Base-by-base conservation (phyloP, 441 rosid species). In the Gossypium lobatum region DNA sequence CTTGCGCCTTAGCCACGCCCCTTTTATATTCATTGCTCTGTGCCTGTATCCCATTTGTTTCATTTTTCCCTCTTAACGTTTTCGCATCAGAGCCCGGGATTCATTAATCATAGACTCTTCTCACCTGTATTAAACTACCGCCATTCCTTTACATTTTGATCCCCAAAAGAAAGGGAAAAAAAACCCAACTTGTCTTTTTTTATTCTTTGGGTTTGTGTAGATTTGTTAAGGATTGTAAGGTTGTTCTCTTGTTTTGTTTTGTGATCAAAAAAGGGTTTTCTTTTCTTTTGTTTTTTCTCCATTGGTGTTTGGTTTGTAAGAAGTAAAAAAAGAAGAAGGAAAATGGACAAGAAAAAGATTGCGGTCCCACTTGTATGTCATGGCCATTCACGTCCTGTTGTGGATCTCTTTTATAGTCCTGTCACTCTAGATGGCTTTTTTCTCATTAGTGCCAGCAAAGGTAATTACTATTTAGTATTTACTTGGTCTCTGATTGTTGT, bases 351-450 rank as follows among this genome's bases (percentile, higher is more conserved):
- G 85, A 79, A 85, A 80, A 84, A 79, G 75, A 84, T 87, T 77
- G 89, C 89, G 1, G 91, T 85, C 71, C 97, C 98, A 18, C 83
- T 94, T 76, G 94, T 94, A 4, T 94, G 97, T 83, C 98, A 94
- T 53, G 98, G 98, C 26, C 98, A 92, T 83, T 94, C 98, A 11
- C 90, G 98, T 65, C 98, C 98, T 11, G 97, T 94, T 1, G 97
- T 94, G 71, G 97, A 91, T 87, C 83, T 94, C 39, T 87, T 85
- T 71, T 94, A 94, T 80, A 94, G 97, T 75, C 98, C 95, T 70
- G 80, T 86, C 62, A 92, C 98, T 73, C 97, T 94, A 1, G 97
- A 94, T 86, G 97, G 98, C 6, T 94, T 85, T 85, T 94, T 94
- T 62, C 93, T 94, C 79, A 88, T 94, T 59, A 94, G 97, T 80